Base-by-base conservation (phyloP, 176 grass and related monocot genomes). In the Eleusine coracana region DNA sequence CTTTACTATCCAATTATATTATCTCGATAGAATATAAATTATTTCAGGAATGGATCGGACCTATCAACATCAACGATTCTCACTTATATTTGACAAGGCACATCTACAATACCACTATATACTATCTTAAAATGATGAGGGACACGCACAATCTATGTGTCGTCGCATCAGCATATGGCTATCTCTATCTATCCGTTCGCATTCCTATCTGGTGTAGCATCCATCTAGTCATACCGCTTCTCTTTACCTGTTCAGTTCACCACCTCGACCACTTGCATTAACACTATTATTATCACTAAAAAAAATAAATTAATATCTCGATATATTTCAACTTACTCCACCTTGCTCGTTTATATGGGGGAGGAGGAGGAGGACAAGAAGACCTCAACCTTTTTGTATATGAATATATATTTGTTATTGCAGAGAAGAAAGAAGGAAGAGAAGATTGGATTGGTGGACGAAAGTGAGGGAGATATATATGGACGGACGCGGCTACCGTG, bases 161-260 rank as follows among this genome's bases (percentile, higher is more conserved):
- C 58, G 84, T 76, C 68, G 68, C 84, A 42, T 86, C 76, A 56
- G 78, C 45, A 73, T 5, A 14, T 79, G 16, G 55, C 10, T 52
- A 64, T 14, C 48, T 41, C 16, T 12, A 2, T 23, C 13, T 6
- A 46, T 11, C 44, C 44, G 44, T 40, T 28, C 60, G 18, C 51
- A 20, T 23, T n/a, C 20, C 20, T 59, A 23, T n/a, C 55, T 59
- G 55, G 18, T 59, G 20, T 7, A 9, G 55, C n/a, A 4, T 10
- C 6, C 7, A 60, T 23, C 56, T 60, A 7, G 56, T 62, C 7
- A 58, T 17, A 44, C 41, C 41, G 9, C 44, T 46, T 46, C 44
- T 58, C 56, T 60, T 60, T 60, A 23, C 6, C 18, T 56, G 17
- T 6, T 20, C 15, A 55, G 15, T 46, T 8, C 44, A 46, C 10